Evolutionary conservation across 2,329 filamentous ascomycete genomes (phyloP), one percentile per base, ranked within the genome.

Genomic region (Pestalotiopsis sp.): DNA sequence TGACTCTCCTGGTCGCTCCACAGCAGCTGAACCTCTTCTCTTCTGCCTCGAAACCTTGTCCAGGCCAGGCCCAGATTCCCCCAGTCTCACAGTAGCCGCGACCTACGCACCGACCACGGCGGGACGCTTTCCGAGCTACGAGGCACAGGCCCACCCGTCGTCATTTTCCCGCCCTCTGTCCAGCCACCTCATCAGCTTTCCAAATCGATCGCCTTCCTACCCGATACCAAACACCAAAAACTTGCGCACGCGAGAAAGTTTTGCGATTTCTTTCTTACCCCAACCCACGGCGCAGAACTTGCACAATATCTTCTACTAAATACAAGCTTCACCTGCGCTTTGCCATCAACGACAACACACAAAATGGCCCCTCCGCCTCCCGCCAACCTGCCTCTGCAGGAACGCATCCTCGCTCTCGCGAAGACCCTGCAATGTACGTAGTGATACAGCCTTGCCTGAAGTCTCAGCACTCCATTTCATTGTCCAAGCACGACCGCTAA

Each of bases 391-490:
- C 91, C 93, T 80, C 85, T 96, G 76, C 83, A 85, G 77, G 90
- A 96, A 84, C 89, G 94, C 78, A 84, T 97, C 70, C 82, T 93
- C 76, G 86, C 88, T 75, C 87, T 98, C 74, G 94, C 92, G 73
- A 91, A 97, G 82, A 98, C 95, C 60, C 86, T 98, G 74, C 96
- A 98, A 86, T 99, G 95, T 92, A 90, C 81, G 84, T 90, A 62
- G 31, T 61, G 45, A 45, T 60, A 72, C 45, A 64, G 25, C 58
- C 69, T 73, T 66, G 70, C 66, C 70, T 70, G 39, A 70, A 59
- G 68, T 57, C 67, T 68, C 65, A n/a, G 72, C 70, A 70, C 56
- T 70, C 71, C 72, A 76, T 72, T 75, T 71, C 39, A 36, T 36
- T 36, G 31, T 9, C 9, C 6, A 7, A 66, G 27, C 13, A 36